phyloP scores from a whole-genome alignment of 768 basidiomycete species.

The Daedaleopsis nitida region DNA sequence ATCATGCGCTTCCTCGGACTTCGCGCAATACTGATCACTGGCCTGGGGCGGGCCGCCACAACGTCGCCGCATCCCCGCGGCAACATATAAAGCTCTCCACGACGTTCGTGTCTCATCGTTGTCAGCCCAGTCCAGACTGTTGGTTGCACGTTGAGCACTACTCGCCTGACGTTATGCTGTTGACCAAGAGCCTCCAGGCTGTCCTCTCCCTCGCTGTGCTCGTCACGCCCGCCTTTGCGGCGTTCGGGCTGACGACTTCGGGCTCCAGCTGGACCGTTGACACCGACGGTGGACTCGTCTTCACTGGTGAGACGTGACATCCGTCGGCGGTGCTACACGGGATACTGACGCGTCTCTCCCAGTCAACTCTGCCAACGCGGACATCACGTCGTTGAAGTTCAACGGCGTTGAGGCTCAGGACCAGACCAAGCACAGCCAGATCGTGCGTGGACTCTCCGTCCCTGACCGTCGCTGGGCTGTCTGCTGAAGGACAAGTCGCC shows the following conservation, averaged over 20 bases:
- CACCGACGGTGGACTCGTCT: conserved; percentile 46
- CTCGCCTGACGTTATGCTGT: neutral
- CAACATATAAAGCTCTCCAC: neutral
- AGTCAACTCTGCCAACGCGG: conserved; percentile 47
- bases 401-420: conserved; percentile 51
- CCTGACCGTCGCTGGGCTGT: neutral
- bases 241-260: conserved; percentile 48
- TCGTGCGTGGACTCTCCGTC: conserved; percentile 15
- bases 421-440: conserved; percentile 45
- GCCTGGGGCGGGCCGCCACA: neutral
- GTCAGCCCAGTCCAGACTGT: neutral
- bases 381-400: conserved; percentile 48
- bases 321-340: conserved; percentile 26
- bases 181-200: neutral
- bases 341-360: conserved; percentile 15
- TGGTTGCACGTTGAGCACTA: neutral
- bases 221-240: conserved; percentile 40
- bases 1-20: neutral
- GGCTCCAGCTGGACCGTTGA: conserved; percentile 44
- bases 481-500: neutral
- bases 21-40: neutral
- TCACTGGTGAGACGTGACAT: conserved; percentile 23
- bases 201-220: neutral
- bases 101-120: neutral
- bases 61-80: neutral